Conservation (phyloP, 176 grass and related monocot genomes). For the Echinochloa phyllopogon region DNA sequence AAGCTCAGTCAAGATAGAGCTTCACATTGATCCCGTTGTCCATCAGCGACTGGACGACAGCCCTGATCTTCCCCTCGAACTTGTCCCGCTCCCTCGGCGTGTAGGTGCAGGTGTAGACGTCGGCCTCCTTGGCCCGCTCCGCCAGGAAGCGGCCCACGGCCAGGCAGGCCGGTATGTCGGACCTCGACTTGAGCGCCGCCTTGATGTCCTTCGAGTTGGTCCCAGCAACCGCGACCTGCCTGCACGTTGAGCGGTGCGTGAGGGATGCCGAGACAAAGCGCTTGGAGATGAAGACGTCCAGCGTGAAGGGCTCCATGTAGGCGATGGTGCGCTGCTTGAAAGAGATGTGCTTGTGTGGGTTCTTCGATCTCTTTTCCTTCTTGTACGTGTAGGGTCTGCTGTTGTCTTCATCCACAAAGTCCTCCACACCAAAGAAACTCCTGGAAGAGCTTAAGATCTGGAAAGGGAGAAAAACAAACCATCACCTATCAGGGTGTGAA, state of each 20-base stretch:
- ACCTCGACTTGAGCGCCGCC: constrained; percentile 67
- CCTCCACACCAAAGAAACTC: constrained; percentile 94
- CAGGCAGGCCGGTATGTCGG: constrained; percentile 84
- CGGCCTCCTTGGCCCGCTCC: constrained; percentile 82
- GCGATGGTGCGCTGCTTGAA: constrained; percentile 92
- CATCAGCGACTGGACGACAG: constrained; percentile 80
- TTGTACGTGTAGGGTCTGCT: constrained; percentile 93
- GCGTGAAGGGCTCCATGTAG: constrained; percentile 90
- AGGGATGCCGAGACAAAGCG: constrained; percentile 86
- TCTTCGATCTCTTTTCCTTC: constrained; percentile 93
- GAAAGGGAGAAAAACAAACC: background rate
- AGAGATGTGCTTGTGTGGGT: constrained; percentile 86
- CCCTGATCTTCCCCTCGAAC: constrained; percentile 91
- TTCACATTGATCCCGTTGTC: constrained; percentile 91
- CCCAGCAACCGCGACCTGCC: constrained; percentile 83
- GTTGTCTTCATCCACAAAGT: constrained; percentile 89
- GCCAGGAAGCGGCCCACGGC: constrained; percentile 74
- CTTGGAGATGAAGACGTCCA: constrained; percentile 91
- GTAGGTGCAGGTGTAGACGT: constrained; percentile 88
- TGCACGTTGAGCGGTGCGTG: constrained; percentile 84
- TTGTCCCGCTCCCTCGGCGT: constrained; percentile 78
- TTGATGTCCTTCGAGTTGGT: constrained; percentile 94
- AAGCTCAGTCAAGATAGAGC: constrained; percentile 78
- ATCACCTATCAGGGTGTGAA: background rate
- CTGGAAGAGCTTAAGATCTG: constrained; percentile 68